Conservation (phyloP, 2,329 filamentous ascomycete species). For the Microcyclospora tardicrescens region DNA sequence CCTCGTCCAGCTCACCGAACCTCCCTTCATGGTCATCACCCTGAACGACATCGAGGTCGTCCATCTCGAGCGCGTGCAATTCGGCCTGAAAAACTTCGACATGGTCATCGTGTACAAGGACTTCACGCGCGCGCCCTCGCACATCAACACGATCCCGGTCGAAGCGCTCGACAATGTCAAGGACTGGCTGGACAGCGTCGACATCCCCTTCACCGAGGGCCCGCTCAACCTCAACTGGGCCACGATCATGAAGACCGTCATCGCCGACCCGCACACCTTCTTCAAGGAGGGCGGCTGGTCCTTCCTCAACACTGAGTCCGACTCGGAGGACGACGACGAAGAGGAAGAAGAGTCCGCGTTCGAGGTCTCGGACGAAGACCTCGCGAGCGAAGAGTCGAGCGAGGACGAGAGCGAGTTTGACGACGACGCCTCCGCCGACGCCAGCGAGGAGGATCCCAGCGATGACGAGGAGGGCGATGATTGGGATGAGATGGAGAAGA, state of each 20-base stretch:
- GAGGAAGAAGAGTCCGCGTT: conserved; percentile 85
- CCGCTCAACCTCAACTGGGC: conserved; percentile 97
- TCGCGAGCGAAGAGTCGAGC: conserved; percentile 62
- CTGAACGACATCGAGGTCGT: conserved; percentile 93
- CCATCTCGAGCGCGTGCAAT: conserved; percentile 87
- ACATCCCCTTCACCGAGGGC: conserved; percentile 88
- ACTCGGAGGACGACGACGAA: conserved; percentile 64
- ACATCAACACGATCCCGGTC: conserved; percentile 97
- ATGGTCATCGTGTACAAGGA: conserved; percentile 98
- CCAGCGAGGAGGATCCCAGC: conserved; percentile 53
- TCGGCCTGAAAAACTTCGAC: conserved; percentile 97
- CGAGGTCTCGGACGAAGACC: conserved; percentile 74
- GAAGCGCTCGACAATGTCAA: conserved; percentile 91
- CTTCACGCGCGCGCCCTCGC: conserved; percentile 75
- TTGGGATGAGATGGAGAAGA: conserved; percentile 85
- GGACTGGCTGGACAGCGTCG: conserved; percentile 91
- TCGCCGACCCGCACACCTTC: conserved; percentile 84
- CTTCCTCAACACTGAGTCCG: conserved; percentile 77
- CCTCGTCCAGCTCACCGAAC: conserved; percentile 90
- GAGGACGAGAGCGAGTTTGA: conserved; percentile 92
- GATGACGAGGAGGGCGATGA: conserved; percentile 64
- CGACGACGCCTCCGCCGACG: conserved; percentile 73
- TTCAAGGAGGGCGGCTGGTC: conserved; percentile 92
- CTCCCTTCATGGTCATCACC: conserved; percentile 90
- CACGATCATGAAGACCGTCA: conserved; percentile 99